Percentiles rank a stretch among this genome's conserved stretches.
phyloP scores from a whole-genome alignment of 2,329 filamentous ascomycete genomes.

The Monilinia vaccinii-corymbosi region DNA sequence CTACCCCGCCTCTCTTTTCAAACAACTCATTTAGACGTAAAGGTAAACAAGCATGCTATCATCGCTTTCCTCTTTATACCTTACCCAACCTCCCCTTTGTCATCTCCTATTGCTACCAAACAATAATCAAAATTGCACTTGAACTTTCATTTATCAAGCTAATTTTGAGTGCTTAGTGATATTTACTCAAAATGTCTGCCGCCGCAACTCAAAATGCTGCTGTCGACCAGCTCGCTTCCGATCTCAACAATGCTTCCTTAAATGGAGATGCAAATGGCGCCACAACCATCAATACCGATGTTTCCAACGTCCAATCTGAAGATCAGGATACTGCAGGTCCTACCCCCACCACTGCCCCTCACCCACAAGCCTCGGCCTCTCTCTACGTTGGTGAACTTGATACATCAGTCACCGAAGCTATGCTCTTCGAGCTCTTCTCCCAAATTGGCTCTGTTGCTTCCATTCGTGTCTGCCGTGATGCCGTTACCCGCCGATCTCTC shows the following conservation, averaged over 20 bases:
- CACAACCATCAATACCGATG: constrained; percentile 67
- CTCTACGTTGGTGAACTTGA: constrained; percentile 99
- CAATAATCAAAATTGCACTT: not conserved
- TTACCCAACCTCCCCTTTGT: not conserved
- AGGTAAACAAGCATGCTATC: constrained; percentile 19
- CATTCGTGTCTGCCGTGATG: constrained; percentile 98
- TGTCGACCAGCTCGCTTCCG: constrained; percentile 74
- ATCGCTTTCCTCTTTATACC: constrained; percentile 7
- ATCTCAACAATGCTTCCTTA: constrained; percentile 63
- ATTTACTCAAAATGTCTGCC: constrained; percentile 48
- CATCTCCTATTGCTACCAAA: not conserved
- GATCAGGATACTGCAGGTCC: constrained; percentile 56
- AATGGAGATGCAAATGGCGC: constrained; percentile 60
- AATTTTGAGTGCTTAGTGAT: constrained; percentile 9
- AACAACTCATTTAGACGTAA: constrained; percentile 19
- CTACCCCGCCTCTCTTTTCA: constrained; percentile 14
- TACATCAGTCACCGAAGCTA: constrained; percentile 94
- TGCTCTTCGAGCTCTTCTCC: constrained; percentile 99
- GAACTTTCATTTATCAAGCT: constrained; percentile 10
- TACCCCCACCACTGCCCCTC: constrained; percentile 65
- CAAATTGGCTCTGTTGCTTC: constrained; percentile 98
- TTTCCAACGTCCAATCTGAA: constrained; percentile 45
- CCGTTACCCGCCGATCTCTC: constrained; percentile 94
- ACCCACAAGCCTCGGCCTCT: constrained; percentile 89
- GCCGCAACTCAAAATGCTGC: constrained; percentile 47